Percentiles rank a stretch among this genome's conserved stretches.
phyloP scores from a whole-genome alignment of 116 monocot species.

The Papilionanthe hybrid region DNA sequence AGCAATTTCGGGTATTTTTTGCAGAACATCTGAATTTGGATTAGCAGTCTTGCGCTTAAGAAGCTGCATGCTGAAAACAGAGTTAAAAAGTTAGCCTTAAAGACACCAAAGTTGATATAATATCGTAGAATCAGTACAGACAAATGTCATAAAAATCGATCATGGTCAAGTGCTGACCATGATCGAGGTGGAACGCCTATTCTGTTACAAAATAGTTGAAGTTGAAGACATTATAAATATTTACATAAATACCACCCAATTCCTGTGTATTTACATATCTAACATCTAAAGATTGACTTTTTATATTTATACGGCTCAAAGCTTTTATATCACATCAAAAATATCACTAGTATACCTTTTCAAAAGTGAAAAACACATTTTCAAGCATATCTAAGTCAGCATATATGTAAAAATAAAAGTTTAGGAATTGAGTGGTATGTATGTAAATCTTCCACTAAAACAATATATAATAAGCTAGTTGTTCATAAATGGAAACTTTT shows the following conservation, averaged over 20 bases:
- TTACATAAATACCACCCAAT: too few species aligned
- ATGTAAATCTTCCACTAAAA: not conserved
- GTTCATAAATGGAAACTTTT: not conserved
- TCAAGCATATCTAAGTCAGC: too few species aligned
- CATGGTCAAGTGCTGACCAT: not conserved
- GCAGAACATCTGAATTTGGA: slow-evolving; percentile 5
- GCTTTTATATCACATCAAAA: too few species aligned
- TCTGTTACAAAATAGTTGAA: not conserved
- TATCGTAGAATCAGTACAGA: not conserved
- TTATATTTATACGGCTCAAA: too few species aligned
- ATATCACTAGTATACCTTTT: too few species aligned
- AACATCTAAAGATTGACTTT: too few species aligned
- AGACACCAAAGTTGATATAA: not conserved
- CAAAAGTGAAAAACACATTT: too few species aligned
- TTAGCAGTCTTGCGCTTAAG: slow-evolving; percentile 15
- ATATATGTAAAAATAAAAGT: too few species aligned
- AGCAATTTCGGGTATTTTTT: slow-evolving; percentile 21
- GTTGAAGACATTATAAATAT: not conserved
- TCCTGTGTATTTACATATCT: too few species aligned
- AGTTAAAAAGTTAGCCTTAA: not conserved
- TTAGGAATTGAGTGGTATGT: too few species aligned
- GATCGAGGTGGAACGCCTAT: not conserved
- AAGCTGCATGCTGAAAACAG: slow-evolving; percentile 13
- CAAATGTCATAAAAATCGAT: not conserved
- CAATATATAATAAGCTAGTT: not conserved